These are phyloP conservation scores for Xylariaceae sp. DNA, from an alignment of 2,329 filamentous ascomycete genomes.

Conservation along the genomic window DNA sequence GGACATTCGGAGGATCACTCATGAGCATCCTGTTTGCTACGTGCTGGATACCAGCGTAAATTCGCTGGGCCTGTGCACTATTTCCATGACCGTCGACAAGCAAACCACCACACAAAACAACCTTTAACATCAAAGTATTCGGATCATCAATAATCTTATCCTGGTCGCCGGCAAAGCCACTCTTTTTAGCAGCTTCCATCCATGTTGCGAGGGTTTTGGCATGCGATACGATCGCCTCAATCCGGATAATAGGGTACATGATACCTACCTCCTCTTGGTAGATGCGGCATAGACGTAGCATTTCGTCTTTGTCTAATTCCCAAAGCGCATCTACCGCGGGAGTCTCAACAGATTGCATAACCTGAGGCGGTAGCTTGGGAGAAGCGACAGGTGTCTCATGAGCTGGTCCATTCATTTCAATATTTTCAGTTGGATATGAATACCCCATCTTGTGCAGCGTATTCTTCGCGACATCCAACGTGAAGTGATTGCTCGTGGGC, in stretches of 20 bases:
- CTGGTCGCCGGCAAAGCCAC: conserved; percentile 30
- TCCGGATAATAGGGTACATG: conserved; percentile 83
- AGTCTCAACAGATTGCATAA: conserved; percentile 34
- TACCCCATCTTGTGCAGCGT: conserved; percentile 90
- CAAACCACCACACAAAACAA: conserved; percentile 73
- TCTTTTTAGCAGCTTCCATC: conserved; percentile 51
- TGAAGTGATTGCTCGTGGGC: conserved; percentile 79
- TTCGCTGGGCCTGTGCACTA: conserved; percentile 63
- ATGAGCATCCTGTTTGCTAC: conserved; percentile 62
- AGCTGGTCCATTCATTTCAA: conserved; percentile 53
- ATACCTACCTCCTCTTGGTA: conserved; percentile 88
- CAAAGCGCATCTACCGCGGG: conserved; percentile 66
- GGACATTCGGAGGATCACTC: conserved; percentile 45
- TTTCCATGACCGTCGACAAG: conserved; percentile 73
- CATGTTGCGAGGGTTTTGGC: conserved; percentile 65
- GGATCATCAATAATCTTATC: conserved; percentile 41
- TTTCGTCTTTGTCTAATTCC: conserved; percentile 71
- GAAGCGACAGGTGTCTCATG: conserved; percentile 32
- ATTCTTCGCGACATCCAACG: conserved; percentile 77
- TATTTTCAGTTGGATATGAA: conserved; percentile 53
- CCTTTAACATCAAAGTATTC: conserved; percentile 67
- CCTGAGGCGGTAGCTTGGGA: conserved; percentile 29
- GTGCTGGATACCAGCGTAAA: conserved; percentile 72
- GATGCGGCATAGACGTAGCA: conserved; percentile 68
- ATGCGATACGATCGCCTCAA: conserved; percentile 65